phyloP scores from a whole-genome alignment of 345 rosid species.

The Eucalyptus marginata region DNA sequence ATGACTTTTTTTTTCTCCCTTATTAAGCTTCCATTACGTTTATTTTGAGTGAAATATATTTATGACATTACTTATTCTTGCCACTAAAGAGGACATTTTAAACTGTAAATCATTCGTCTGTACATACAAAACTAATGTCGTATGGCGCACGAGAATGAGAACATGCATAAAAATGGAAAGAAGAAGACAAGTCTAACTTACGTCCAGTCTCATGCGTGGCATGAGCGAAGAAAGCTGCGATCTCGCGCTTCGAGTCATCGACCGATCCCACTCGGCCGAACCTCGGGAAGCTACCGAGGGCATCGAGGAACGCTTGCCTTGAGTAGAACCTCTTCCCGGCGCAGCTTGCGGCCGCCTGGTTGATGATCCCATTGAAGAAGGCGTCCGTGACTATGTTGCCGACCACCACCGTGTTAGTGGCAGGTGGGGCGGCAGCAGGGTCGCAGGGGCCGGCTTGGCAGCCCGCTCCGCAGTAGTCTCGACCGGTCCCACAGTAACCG shows the following conservation, averaged over 20 bases:
- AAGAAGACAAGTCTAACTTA: conserved; percentile 7
- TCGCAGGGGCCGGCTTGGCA: conserved; percentile 47
- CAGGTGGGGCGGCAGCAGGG: conserved; percentile 15
- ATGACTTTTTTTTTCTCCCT: neutral
- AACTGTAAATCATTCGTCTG: neutral
- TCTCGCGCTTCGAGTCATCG: conserved; percentile 53
- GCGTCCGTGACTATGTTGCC: conserved; percentile 20
- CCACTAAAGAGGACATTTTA: neutral
- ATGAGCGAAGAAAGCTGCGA: conserved; percentile 79
- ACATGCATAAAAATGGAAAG: neutral
- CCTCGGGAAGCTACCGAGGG: conserved; percentile 23
- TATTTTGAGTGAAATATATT: neutral
- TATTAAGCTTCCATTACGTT: neutral
- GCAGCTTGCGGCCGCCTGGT: conserved; percentile 32
- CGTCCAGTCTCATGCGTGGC: conserved; percentile 81
- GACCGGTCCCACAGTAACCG: conserved; percentile 27
- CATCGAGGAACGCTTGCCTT: conserved; percentile 40
- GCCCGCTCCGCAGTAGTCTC: conserved; percentile 34
- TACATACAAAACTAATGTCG: neutral
- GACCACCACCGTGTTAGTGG: conserved; percentile 15
- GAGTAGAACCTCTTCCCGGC: conserved; percentile 54
- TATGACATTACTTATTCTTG: neutral
- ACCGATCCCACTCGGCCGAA: conserved; percentile 44
- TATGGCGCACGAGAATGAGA: neutral
- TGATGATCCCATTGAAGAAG: conserved; percentile 46